Conservation (phyloP, 768 basidiomycete genomes). For the Tubosaeta sp. region DNA sequence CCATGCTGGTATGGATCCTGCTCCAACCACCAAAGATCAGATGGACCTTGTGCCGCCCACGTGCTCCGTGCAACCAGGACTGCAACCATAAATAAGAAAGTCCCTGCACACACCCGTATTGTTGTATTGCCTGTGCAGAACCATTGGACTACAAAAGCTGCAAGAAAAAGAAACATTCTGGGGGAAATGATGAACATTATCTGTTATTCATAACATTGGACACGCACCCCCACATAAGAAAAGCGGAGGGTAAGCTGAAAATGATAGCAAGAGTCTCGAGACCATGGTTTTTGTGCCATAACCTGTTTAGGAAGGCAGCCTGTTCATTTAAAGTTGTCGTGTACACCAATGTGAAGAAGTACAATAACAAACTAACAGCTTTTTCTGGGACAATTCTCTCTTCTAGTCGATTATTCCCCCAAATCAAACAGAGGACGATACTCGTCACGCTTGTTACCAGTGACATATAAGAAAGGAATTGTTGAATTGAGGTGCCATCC, state of each 20-base stretch:
- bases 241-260: conserved; percentile 51
- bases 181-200: neutral
- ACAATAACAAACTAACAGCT: conserved; percentile 32
- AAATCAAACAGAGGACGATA: conserved; percentile 40
- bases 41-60: conserved; percentile 22
- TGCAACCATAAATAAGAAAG: conserved; percentile 24
- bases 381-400: conserved; percentile 26
- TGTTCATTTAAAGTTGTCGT: conserved; percentile 3
- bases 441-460: conserved; percentile 38
- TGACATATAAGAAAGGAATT: conserved; percentile 44
- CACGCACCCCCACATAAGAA: conserved; percentile 59
- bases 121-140: conserved; percentile 1
- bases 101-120: conserved; percentile 27
- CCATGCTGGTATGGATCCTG: conserved; percentile 10
- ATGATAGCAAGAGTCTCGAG: conserved; percentile 49
- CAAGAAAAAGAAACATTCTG: conserved; percentile 29
- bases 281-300: conserved; percentile 31
- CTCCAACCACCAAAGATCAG: conserved; percentile 25
- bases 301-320: conserved; percentile 12
- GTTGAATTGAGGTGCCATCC: conserved; percentile 22
- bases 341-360: neutral
- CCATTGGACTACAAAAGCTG: conserved; percentile 26
- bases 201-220: neutral
- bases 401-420: conserved; percentile 39
- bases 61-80: conserved; percentile 44